These are phyloP conservation scores for Coemansia aciculifera DNA, from an alignment of 192 early-diverging fungal species.

Conservation along the genomic window DNA sequence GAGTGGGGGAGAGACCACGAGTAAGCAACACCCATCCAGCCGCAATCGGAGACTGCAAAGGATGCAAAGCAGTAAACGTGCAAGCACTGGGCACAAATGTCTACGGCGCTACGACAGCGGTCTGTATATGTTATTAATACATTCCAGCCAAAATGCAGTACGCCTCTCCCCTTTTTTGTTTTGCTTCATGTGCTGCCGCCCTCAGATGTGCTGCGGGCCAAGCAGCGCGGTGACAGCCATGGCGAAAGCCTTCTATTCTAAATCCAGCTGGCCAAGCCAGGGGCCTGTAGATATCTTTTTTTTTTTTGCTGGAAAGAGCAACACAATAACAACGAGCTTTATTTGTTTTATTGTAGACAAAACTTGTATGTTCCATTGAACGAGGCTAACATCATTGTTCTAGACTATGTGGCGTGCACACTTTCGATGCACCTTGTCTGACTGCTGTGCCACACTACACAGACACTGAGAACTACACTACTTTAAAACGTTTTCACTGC, in stretches of 20 bases:
- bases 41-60: not conserved
- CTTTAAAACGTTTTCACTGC: not conserved
- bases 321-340: not conserved
- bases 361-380: not conserved
- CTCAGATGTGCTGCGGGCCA: not conserved
- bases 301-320: not conserved
- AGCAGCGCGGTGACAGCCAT: not conserved
- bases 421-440: not conserved
- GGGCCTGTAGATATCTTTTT: not conserved
- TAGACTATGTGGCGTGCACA: not conserved
- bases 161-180: conserved; percentile 18
- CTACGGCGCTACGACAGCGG: conserved; percentile 5
- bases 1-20: not conserved
- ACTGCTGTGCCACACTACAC: not conserved
- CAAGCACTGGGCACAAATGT: conserved; percentile 8
- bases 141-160: conserved; percentile 26
- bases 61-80: conserved; percentile 18
- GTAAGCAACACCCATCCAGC: not conserved
- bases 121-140: conserved; percentile 22
- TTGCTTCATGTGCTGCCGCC: not conserved
- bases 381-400: conserved; percentile 3
- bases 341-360: not conserved
- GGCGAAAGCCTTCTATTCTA: not conserved
- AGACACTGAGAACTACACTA: not conserved
- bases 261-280: not conserved